phyloP scores from a whole-genome alignment of 2,329 filamentous ascomycete genomes.

The Thelonectria rubi region DNA sequence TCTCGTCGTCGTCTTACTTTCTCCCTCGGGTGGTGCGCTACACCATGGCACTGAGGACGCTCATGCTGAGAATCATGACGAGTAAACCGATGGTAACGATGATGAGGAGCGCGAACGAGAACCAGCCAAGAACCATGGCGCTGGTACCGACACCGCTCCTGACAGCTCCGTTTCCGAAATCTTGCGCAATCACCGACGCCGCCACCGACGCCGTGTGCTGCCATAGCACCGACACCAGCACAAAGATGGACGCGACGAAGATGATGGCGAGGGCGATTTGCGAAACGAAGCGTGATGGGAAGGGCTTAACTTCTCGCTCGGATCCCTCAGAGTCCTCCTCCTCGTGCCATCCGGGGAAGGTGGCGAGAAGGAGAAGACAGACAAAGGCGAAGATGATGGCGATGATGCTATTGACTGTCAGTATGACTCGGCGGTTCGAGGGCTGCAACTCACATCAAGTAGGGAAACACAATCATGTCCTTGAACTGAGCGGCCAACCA shows the following conservation, averaged over 20 bases:
- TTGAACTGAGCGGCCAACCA: conserved; percentile 98
- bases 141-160: conserved; percentile 88
- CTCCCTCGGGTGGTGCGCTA: conserved; percentile 31
- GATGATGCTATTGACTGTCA: conserved; percentile 74
- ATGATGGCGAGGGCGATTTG: conserved; percentile 94
- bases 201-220: conserved; percentile 97
- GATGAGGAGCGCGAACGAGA: conserved; percentile 91
- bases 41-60: conserved; percentile 73
- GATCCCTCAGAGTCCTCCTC: conserved; percentile 82
- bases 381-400: conserved; percentile 97
- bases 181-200: conserved; percentile 91
- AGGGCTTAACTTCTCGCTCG: conserved; percentile 91
- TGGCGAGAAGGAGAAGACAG: conserved; percentile 92
- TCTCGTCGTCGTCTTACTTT: conserved; percentile 11
- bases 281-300: conserved; percentile 90
- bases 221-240: conserved; percentile 82
- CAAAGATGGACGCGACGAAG: conserved; percentile 77
- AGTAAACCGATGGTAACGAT: conserved; percentile 94
- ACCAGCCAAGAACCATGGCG: conserved; percentile 98
- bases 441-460: conserved; percentile 79
- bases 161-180: conserved; percentile 89
- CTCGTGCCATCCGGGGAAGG: conserved; percentile 97
- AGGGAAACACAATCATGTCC: conserved; percentile 97
- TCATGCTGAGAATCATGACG: conserved; percentile 96
- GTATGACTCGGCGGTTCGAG: too few relatives aligned